phyloP scores from a whole-genome alignment of 306 rosid species.

The Lathyrus sativus region DNA sequence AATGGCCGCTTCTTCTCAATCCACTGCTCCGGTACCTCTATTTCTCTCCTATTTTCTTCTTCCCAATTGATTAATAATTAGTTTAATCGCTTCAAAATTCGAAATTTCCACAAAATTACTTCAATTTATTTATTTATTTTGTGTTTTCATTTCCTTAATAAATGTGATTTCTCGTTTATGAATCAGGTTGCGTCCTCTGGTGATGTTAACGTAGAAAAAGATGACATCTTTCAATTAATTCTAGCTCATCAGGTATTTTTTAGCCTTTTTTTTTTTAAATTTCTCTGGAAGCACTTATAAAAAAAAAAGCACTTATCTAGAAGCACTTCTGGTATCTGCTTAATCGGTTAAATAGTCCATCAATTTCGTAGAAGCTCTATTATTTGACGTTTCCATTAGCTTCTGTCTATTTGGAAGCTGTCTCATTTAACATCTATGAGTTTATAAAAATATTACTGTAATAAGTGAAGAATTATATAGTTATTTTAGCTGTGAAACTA shows the following conservation, averaged over 20 bases:
- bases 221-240: constrained; percentile 61
- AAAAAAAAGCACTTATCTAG: too few relatives aligned
- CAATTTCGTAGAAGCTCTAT: neutral
- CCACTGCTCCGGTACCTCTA: constrained; percentile 59
- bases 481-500: neutral
- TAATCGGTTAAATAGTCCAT: neutral
- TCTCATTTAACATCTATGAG: neutral
- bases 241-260: constrained; percentile 78
- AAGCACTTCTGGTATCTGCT: neutral
- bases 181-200: constrained; percentile 59
- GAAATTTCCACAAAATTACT: neutral
- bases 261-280: neutral
- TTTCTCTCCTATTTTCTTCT: neutral
- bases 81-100: constrained; percentile 15
- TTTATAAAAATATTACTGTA: neutral
- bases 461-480: neutral
- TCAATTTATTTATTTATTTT: neutral
- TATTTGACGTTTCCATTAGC: neutral
- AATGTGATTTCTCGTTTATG: constrained; percentile 32
- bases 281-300: neutral
- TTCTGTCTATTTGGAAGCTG: neutral
- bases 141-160: constrained; percentile 10
- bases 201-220: constrained; percentile 48
- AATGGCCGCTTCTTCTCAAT: constrained; percentile 76
- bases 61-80: constrained; percentile 9